These are phyloP conservation scores for Haplographium delicatum DNA, from an alignment of 495 filamentous ascomycete species.

Conservation along the genomic window DNA sequence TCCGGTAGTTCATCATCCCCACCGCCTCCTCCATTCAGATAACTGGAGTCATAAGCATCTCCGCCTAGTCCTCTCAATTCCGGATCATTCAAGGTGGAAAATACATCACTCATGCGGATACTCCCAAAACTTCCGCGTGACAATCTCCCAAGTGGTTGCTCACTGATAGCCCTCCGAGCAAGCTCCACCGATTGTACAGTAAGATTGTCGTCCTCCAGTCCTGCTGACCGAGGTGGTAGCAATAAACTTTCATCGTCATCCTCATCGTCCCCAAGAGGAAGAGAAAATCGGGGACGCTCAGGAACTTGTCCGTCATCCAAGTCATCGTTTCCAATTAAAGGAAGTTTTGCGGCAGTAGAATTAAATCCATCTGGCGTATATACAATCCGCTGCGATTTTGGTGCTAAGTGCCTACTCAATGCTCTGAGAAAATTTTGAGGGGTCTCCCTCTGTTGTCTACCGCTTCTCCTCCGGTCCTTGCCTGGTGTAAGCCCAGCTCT, in stretches of 20 bases:
- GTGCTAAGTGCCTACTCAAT: constrained; percentile 62
- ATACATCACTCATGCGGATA: constrained; percentile 58
- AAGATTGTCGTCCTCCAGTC: constrained; percentile 63
- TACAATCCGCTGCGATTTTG: constrained; percentile 48
- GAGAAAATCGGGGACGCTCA: constrained; percentile 59
- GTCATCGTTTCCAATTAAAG: constrained; percentile 35
- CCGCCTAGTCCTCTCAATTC: constrained; percentile 46
- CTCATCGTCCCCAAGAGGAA: constrained; percentile 62
- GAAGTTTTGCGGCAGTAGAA: not conserved
- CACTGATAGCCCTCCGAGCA: constrained; percentile 53
- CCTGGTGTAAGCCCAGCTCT: constrained; percentile 72
- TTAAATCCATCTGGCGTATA: constrained; percentile 38
- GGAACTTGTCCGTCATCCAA: constrained; percentile 63
- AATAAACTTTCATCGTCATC: constrained; percentile 48
- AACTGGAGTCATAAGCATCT: constrained; percentile 17
- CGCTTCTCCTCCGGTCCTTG: constrained; percentile 59
- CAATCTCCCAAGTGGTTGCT: constrained; percentile 42
- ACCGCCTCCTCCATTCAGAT: constrained; percentile 10
- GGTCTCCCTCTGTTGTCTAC: constrained; percentile 66
- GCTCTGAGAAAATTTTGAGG: constrained; percentile 65
- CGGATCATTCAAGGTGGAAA: constrained; percentile 46
- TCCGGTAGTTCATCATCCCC: constrained; percentile 8
- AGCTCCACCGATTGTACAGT: constrained; percentile 68
- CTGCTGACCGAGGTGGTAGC: constrained; percentile 56
- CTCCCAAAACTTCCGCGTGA: constrained; percentile 53